Conservation (phyloP, 1,139 yeast genomes). For the Spathaspora sp. region DNA sequence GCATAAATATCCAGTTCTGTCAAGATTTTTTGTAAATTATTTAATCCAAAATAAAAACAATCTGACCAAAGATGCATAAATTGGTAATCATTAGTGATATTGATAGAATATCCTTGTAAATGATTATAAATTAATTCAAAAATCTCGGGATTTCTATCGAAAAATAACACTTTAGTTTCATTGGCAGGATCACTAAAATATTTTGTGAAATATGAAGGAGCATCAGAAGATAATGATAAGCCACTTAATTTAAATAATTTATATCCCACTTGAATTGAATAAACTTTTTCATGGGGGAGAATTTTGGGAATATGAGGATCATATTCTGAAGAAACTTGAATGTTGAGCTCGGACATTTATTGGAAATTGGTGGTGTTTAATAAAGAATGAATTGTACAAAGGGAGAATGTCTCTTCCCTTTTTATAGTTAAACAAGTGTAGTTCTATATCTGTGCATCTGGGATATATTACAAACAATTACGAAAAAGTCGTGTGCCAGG, state of each 20-base stretch:
- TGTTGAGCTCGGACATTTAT: slow-evolving; percentile 3
- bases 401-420: too few species aligned
- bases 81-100: slow-evolving; percentile 56
- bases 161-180: slow-evolving; percentile 51
- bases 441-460: too few species aligned
- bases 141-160: slow-evolving; percentile 74
- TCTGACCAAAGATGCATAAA: slow-evolving; percentile 69
- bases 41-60: slow-evolving; percentile 68
- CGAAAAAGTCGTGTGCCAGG: too few species aligned
- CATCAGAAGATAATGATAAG: slow-evolving; percentile 81
- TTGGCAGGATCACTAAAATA: slow-evolving; percentile 41
- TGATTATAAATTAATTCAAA: slow-evolving; percentile 69
- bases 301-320: slow-evolving; percentile 55
- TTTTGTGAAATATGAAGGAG: slow-evolving; percentile 60
- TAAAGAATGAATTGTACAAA: too few species aligned
- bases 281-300: slow-evolving; percentile 65
- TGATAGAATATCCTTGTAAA: slow-evolving; percentile 73
- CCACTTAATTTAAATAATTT: slow-evolving; percentile 65
- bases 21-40: slow-evolving; percentile 52
- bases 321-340: slow-evolving; percentile 20
- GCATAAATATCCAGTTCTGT: slow-evolving; percentile 56
- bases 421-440: too few species aligned
- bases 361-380: too few species aligned
- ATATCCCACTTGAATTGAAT: slow-evolving; percentile 71
- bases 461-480: too few species aligned